A percentile compares a stretch with the other conserved stretches of the same genome.
Evolutionary conservation across 495 filamentous ascomycete genomes (phyloP).

Genomic region (Neurospora discreta): DNA sequence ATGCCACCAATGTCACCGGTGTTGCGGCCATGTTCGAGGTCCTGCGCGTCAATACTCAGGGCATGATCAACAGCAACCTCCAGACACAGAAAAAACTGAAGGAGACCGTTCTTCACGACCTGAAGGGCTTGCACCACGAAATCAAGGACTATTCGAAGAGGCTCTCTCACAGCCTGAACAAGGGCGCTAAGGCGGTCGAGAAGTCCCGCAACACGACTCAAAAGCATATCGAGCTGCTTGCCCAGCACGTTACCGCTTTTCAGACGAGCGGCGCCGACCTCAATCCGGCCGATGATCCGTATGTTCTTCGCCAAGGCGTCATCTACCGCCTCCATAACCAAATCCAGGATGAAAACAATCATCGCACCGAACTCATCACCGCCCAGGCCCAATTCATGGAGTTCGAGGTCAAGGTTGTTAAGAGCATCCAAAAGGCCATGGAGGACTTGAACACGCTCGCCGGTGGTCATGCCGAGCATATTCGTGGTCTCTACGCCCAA

Average conservation of each 20-base stretch:
- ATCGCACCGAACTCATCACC: constrained; percentile 75
- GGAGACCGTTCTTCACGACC: constrained; percentile 67
- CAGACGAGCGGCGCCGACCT: constrained; percentile 59
- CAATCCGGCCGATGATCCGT: constrained; percentile 67
- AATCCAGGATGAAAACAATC: constrained; percentile 88
- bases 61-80: constrained; percentile 71
- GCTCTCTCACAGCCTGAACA: constrained; percentile 69
- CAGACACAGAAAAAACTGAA: constrained; percentile 85
- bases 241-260: constrained; percentile 65
- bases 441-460: constrained; percentile 68
- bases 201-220: constrained; percentile 80
- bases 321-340: constrained; percentile 79
- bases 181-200: constrained; percentile 78
- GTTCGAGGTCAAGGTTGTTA: constrained; percentile 79
- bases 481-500: constrained; percentile 67
- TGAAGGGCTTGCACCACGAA: constrained; percentile 86
- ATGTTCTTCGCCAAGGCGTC: constrained; percentile 72
- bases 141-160: constrained; percentile 94
- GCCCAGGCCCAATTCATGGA: constrained; percentile 80
- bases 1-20: constrained; percentile 64
- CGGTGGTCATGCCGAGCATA: constrained; percentile 68
- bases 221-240: constrained; percentile 91
- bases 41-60: constrained; percentile 82
- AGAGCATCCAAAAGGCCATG: constrained; percentile 72
- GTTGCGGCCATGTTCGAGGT: constrained; percentile 86